Percentiles rank a stretch among this genome's conserved stretches.
These are phyloP conservation scores for Trichoderma citrinoviride DNA, from an alignment of 2,329 filamentous ascomycete genomes.

Conservation along the genomic window DNA sequence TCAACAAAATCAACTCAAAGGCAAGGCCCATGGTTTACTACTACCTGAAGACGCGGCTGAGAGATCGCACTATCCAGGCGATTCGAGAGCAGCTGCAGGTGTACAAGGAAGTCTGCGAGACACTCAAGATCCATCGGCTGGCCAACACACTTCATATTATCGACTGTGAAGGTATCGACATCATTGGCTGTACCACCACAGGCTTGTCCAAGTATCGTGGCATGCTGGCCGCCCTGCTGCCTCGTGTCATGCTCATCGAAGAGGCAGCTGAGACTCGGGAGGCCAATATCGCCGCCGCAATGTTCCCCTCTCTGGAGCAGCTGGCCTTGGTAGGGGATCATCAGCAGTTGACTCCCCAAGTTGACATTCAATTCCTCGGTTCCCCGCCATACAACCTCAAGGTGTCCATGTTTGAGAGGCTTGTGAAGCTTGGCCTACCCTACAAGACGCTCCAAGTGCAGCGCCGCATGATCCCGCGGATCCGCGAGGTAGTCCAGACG, in stretches of 20 bases:
- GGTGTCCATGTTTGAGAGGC: slow-evolving; percentile 75
- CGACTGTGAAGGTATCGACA: slow-evolving; percentile 39
- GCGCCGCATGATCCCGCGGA: slow-evolving; percentile 53
- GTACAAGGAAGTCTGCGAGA: slow-evolving; percentile 50
- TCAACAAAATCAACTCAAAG: slow-evolving; percentile 57
- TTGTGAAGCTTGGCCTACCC: slow-evolving; percentile 64
- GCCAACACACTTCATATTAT: slow-evolving; percentile 52
- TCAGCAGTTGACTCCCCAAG: slow-evolving; percentile 71
- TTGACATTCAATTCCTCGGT: slow-evolving; percentile 59
- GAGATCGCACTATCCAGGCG: slow-evolving; percentile 44
- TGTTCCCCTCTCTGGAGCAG: slow-evolving; percentile 52
- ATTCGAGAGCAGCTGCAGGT: slow-evolving; percentile 50
- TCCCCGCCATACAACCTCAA: slow-evolving; percentile 63
- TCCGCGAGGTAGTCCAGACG: slow-evolving; percentile 45
- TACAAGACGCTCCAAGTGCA: slow-evolving; percentile 66
- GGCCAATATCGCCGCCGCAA: slow-evolving; percentile 53
- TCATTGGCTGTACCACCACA: slow-evolving; percentile 71
- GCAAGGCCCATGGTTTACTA: slow-evolving; percentile 66
- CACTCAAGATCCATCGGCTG: slow-evolving; percentile 57
- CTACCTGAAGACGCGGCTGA: slow-evolving; percentile 55
- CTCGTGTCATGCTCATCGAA: slow-evolving; percentile 70
- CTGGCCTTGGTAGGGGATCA: slow-evolving; percentile 71
- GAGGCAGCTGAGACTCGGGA: slow-evolving; percentile 77
- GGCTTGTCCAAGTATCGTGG: slow-evolving; percentile 77
- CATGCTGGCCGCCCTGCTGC: slow-evolving; percentile 63